Evolutionary conservation across 768 basidiomycete species (phyloP), one percentile per base, ranked within the genome.

Genomic region (Phylloporus sp.): DNA sequence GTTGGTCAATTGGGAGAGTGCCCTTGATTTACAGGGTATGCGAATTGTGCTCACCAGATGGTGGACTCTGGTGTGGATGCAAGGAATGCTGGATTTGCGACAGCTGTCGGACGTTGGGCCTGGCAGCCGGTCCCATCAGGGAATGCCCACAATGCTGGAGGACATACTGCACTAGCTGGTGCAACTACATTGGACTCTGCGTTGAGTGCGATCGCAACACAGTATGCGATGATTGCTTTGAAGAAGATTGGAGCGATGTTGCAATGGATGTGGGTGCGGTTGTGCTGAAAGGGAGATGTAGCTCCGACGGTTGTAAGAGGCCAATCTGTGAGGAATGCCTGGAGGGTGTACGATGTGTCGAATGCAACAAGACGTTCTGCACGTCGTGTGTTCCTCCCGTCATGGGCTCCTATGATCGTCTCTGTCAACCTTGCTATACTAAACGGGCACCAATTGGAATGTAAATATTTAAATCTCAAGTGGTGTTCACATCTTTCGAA

Each of bases 181-280:
- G 63, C 65, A 48, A 52, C 4, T 65, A 67, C 44, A 67, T 65
- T 12, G 44, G 40, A 13, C 54, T 39, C n/a, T 65, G 63, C 35
- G 11, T 18, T 31, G 59, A 53, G 20, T 65, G 63, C 27, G 45
- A 32, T 35, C 60, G 55, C 23, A 56, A 54, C 44, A 56, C 54
- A 44, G 16, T 62, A 41, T 65, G 65, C 44, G 49, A 65, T 2
- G 63, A 65, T 29, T 67, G 64, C 24, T 32, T 29, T 16, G 65
- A 65, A 46, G 63, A 62, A 50, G 63, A 67, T 3, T 42, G 45
- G 54, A 31, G 40, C 4, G 18, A 20, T 2, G 11, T 38, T 2
- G 7, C 6, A 13, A 49, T n/a, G n/a, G 28, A 29, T 6, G 28
- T 11, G 28, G 28, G 12, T 11, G 28, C 11, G 28, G 28, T 11